Conservation (phyloP, 306 rosid species). For the Lathyrus sativus region DNA sequence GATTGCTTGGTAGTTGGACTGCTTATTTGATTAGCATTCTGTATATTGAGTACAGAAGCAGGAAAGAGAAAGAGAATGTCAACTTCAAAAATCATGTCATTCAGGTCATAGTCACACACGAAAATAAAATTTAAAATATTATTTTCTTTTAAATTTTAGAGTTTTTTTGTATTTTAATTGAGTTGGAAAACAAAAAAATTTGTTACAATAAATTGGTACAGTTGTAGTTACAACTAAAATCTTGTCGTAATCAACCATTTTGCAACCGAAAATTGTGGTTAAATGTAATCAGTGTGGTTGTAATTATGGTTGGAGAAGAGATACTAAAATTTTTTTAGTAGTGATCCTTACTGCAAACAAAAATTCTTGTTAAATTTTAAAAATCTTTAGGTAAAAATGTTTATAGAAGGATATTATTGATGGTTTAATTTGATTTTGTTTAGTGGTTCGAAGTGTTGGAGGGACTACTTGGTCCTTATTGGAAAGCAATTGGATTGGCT, state of each 20-base stretch:
- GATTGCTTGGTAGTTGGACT: conserved; percentile 95
- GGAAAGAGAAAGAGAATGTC: conserved; percentile 87
- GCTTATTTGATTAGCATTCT: conserved; percentile 92
- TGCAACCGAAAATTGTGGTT: background rate
- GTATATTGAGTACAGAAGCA: conserved; percentile 78
- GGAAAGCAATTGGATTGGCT: conserved; percentile 90
- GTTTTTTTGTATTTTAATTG: background rate
- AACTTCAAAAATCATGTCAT: conserved; percentile 96
- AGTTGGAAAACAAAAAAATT: too few species aligned
- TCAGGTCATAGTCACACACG: conserved; percentile 54
- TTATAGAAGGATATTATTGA: background rate
- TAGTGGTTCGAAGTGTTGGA: conserved; percentile 98
- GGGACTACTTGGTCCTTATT: conserved; percentile 86
- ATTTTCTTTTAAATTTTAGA: background rate
- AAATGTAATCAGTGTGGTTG: too few species aligned
- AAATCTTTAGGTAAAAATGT: conserved; percentile 5
- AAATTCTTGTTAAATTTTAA: background rate
- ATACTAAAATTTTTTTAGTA: background rate
- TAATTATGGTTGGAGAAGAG: too few species aligned
- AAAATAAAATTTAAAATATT: background rate
- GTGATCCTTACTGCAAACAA: background rate
- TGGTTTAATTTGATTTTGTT: conserved; percentile 3
- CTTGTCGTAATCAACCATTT: too few species aligned
- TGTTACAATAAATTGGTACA: too few species aligned
- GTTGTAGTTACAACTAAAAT: too few species aligned